A percentile compares a stretch with the other conserved stretches of the same genome.
phyloP scores from a whole-genome alignment of 192 early-diverging fungal genomes.

The Geosiphon pyriformis region DNA sequence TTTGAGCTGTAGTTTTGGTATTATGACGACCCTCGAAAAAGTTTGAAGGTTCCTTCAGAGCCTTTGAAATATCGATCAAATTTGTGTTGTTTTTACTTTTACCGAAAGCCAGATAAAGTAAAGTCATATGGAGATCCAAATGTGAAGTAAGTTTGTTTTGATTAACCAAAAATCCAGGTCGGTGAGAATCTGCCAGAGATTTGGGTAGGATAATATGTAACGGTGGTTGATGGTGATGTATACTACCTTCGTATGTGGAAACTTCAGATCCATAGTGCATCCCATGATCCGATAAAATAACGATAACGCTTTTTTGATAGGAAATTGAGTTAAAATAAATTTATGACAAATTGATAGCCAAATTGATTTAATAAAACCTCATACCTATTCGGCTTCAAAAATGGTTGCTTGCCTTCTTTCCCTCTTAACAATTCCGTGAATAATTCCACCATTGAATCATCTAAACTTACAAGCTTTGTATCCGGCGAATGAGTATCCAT shows the following conservation, averaged over 20 bases:
- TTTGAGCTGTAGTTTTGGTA: slow-evolving; percentile 29
- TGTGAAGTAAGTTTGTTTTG: slow-evolving; percentile 28
- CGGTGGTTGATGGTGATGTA: slow-evolving; percentile 37
- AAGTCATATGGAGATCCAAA: slow-evolving; percentile 32
- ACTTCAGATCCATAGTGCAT: slow-evolving; percentile 35
- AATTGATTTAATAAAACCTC: too few relatives aligned
- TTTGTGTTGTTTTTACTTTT: slow-evolving; percentile 9
- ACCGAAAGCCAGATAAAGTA: slow-evolving; percentile 33
- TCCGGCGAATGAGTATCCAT: slow-evolving; percentile 35
- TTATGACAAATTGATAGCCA: too few relatives aligned
- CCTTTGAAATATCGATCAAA: not conserved
- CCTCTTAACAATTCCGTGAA: not conserved
- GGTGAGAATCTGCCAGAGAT: slow-evolving; percentile 13
- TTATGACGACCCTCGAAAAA: slow-evolving; percentile 31
- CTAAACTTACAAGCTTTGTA: slow-evolving; percentile 6
- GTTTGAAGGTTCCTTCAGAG: slow-evolving; percentile 20
- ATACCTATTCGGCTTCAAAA: slow-evolving; percentile 30
- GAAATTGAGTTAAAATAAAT: too few relatives aligned
- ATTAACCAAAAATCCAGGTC: slow-evolving; percentile 22
- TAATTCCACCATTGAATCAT: not conserved
- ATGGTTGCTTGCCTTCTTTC: not conserved
- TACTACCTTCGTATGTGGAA: slow-evolving; percentile 30
- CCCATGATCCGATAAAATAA: slow-evolving; percentile 36
- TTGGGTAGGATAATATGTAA: slow-evolving; percentile 30
- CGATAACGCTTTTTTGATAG: slow-evolving; percentile 29